A percentile compares a stretch with the other conserved stretches of the same genome.
Conservation (phyloP, 768 basidiomycete genomes). For the Trichaptum fuscoviolaceum region DNA sequence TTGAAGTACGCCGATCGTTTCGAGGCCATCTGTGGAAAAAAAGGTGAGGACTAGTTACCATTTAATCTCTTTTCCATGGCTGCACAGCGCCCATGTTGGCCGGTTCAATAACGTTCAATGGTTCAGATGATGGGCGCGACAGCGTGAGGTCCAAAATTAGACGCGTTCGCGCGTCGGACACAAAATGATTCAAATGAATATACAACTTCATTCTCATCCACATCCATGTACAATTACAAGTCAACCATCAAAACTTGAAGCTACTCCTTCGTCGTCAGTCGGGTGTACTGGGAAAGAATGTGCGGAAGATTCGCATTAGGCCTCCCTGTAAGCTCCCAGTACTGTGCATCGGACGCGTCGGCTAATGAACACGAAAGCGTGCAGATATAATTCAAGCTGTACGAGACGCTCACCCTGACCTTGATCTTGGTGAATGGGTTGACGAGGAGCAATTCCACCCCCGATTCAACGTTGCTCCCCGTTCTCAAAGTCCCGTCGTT, state of each 20-base stretch:
- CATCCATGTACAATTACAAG: too few species aligned
- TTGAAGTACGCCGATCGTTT: too few species aligned
- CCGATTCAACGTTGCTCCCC: constrained; percentile 82
- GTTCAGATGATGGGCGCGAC: not conserved
- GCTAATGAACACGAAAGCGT: not conserved
- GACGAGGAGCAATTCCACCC: constrained; percentile 50
- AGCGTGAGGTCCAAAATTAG: not conserved
- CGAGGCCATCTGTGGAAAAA: too few species aligned
- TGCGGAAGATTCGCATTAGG: not conserved
- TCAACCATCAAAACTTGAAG: too few species aligned
- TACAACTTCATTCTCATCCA: not conserved
- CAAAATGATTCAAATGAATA: not conserved
- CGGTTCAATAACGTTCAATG: too few species aligned
- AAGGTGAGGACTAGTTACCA: too few species aligned
- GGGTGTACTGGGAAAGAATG: not conserved
- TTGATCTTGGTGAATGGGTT: constrained; percentile 54
- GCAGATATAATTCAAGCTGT: constrained; percentile 1
- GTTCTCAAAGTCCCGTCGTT: constrained; percentile 71
- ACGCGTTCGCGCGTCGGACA: not conserved
- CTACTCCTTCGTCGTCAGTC: too few species aligned
- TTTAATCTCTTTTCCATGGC: too few species aligned
- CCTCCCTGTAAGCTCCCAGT: not conserved
- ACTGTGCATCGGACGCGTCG: not conserved
- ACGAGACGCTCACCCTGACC: constrained; percentile 13
- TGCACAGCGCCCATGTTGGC: too few species aligned